Conservation (phyloP, 2,329 filamentous ascomycete species). For the Pezicula rhizophila region DNA sequence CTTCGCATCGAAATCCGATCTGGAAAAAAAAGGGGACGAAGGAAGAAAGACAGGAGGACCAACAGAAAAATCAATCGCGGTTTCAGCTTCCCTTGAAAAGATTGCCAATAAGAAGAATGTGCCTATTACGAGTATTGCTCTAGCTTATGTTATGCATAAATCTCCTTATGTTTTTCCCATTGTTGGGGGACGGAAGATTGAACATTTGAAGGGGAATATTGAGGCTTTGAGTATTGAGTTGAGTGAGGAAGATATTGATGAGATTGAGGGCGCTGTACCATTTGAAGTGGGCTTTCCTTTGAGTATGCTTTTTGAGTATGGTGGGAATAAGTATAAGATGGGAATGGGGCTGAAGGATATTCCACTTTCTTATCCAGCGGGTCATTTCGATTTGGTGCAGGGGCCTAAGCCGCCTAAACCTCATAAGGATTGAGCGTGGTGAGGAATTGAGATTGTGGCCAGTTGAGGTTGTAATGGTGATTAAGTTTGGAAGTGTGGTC, state of each 20-base stretch:
- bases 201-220: slow-evolving; percentile 51
- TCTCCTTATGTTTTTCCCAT: slow-evolving; percentile 52
- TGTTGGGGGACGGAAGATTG: slow-evolving; percentile 49
- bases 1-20: slow-evolving; percentile 40
- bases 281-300: slow-evolving; percentile 9
- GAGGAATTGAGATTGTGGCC: too few species aligned
- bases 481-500: too few species aligned
- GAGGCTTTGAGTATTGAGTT: slow-evolving; percentile 45
- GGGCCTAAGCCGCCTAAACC: background rate
- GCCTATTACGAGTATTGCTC: slow-evolving; percentile 43
- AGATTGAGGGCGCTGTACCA: slow-evolving; percentile 43
- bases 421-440: background rate
- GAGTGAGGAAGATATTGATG: slow-evolving; percentile 43
- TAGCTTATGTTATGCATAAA: slow-evolving; percentile 55
- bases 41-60: slow-evolving; percentile 25
- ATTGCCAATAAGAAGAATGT: slow-evolving; percentile 49
- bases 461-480: too few species aligned
- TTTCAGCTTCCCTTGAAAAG: slow-evolving; percentile 50
- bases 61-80: slow-evolving; percentile 31
- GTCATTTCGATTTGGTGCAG: background rate
- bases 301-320: background rate
- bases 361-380: background rate
- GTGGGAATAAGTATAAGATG: background rate
- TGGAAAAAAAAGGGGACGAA: slow-evolving; percentile 32
- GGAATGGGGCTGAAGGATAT: background rate